Evolutionary conservation across 495 filamentous ascomycete genomes (phyloP).

Genomic region (Mycothermus thermophilus): DNA sequence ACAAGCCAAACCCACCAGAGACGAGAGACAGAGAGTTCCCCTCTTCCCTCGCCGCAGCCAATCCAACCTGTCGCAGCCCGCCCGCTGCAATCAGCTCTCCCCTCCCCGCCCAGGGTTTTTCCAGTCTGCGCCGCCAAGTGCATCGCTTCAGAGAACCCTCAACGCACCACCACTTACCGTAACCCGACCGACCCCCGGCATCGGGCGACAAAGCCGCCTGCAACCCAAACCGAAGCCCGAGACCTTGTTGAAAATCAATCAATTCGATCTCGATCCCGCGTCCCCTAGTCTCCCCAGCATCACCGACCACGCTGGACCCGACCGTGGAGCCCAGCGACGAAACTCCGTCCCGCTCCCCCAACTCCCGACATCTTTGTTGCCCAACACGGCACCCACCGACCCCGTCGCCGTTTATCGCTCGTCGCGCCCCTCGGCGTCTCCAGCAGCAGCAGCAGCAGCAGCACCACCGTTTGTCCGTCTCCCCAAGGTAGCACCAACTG

Average conservation of each 20-base stretch:
- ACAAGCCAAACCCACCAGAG: too few species aligned
- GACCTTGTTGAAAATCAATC: constrained; percentile 1
- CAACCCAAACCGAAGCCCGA: constrained; percentile 5
- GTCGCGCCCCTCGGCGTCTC: constrained; percentile 17
- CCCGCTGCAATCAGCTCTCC: constrained; percentile 9
- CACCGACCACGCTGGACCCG: constrained; percentile 4
- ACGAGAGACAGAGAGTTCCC: too few species aligned
- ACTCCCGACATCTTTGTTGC: constrained; percentile 23
- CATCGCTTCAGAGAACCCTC: constrained; percentile 12
- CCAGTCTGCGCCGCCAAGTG: constrained; percentile 13
- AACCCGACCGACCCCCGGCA: constrained; percentile 7
- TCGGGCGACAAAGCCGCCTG: constrained; percentile 8
- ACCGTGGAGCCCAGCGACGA: constrained; percentile 10
- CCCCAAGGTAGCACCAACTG: constrained; percentile 20
- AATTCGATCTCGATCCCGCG: constrained; percentile 7
- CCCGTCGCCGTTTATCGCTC: constrained; percentile 15
- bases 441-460: too few species aligned
- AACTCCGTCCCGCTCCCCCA: constrained; percentile 5
- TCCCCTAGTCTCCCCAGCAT: constrained; percentile 1
- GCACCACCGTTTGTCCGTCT: constrained; percentile 3
- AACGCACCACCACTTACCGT: too few species aligned
- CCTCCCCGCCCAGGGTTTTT: constrained; percentile 10
- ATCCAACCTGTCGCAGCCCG: constrained; percentile 10
- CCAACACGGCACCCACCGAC: constrained; percentile 33
- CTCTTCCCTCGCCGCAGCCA: constrained; percentile 1